phyloP scores from a whole-genome alignment of 2,329 filamentous ascomycete genomes.

The Dothiorella sarmentorum region DNA sequence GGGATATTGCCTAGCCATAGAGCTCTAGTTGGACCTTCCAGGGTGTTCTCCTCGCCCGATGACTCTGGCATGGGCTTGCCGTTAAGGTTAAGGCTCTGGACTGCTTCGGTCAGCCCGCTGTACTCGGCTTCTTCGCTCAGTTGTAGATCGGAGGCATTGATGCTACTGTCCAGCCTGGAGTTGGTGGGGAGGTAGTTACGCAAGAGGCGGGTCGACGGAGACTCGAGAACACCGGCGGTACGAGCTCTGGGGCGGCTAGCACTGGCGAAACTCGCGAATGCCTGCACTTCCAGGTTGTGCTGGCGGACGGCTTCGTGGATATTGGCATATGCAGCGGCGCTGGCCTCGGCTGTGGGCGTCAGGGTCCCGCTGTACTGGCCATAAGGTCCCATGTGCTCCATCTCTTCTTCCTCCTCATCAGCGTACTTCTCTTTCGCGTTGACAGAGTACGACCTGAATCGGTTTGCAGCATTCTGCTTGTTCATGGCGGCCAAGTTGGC shows the following conservation, averaged over 20 bases:
- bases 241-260: constrained; percentile 76
- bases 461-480: constrained; percentile 68
- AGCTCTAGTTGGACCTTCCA: constrained; percentile 87
- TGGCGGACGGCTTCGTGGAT: constrained; percentile 75
- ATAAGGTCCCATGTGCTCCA: constrained; percentile 45
- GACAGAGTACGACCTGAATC: constrained; percentile 95
- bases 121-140: constrained; percentile 74
- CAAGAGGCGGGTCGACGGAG: constrained; percentile 61
- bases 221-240: constrained; percentile 87
- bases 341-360: constrained; percentile 56
- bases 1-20: constrained; percentile 98
- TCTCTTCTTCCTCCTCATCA: constrained; percentile 76
- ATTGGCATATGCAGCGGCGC: constrained; percentile 52
- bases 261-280: constrained; percentile 80
- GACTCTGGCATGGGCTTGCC: constrained; percentile 62
- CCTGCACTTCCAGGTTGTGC: constrained; percentile 90
- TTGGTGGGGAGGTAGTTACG: constrained; percentile 74
- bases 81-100: constrained; percentile 74
- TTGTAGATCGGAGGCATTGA: constrained; percentile 71
- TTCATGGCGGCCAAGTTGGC: constrained; percentile 67
- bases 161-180: constrained; percentile 70
- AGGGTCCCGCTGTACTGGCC: constrained; percentile 57
- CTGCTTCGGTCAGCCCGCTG: constrained; percentile 74
- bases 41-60: constrained; percentile 66
- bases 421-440: constrained; percentile 98